A percentile compares a stretch with the other conserved stretches of the same genome.
Conservation (phyloP, 179 eudicot genomes). For the Kewa caespitosa region DNA sequence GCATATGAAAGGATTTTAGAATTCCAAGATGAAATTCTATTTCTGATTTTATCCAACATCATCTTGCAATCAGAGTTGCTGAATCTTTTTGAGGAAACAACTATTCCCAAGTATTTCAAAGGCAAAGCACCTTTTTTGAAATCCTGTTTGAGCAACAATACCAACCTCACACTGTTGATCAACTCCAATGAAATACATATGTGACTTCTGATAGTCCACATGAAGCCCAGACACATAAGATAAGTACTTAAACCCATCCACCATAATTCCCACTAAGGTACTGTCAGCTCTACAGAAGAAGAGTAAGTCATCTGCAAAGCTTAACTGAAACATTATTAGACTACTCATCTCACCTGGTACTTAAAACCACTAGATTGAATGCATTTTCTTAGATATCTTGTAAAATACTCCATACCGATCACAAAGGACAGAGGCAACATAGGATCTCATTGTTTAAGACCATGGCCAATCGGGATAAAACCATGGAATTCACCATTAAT, state of each 20-base stretch:
- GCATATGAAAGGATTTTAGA: neutral
- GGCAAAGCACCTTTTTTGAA: neutral
- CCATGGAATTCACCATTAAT: neutral
- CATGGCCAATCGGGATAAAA: neutral
- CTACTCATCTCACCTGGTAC: neutral
- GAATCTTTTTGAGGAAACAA: neutral
- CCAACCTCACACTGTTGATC: neutral
- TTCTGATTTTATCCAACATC: neutral
- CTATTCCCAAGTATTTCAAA: neutral
- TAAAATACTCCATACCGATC: neutral
- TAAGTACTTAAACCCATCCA: neutral
- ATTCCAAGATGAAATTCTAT: neutral
- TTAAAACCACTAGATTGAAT: neutral
- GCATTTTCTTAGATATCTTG: neutral
- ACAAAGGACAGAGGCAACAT: neutral
- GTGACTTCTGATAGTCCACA: neutral
- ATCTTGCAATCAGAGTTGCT: neutral
- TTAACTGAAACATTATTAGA: neutral
- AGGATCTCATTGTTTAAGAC: slow-evolving; percentile 1
- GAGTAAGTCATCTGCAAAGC: slow-evolving; percentile 7
- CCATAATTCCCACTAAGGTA: neutral
- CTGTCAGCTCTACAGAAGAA: neutral
- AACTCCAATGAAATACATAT: neutral
- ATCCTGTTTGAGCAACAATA: neutral
- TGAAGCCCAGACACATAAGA: neutral